A percentile compares a stretch with the other conserved stretches of the same genome.
Conservation (phyloP, 1,139 yeast genomes). For the Pichia sp. region DNA sequence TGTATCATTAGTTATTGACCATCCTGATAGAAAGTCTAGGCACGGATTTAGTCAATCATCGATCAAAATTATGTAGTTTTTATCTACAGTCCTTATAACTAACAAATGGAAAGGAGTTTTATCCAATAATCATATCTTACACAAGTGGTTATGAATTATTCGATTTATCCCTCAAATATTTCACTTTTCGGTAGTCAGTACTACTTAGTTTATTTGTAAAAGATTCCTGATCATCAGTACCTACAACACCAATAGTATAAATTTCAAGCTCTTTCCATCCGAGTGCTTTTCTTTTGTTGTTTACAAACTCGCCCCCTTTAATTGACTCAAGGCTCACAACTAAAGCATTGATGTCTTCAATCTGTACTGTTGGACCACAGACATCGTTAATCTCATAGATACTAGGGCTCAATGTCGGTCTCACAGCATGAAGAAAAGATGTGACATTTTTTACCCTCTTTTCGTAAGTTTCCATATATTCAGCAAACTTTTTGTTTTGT, state of each 20-base stretch:
- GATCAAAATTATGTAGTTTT: slow-evolving; percentile 39
- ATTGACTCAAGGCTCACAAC: slow-evolving; percentile 76
- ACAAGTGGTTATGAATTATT: neutral
- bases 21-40: slow-evolving; percentile 63
- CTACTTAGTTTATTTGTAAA: slow-evolving; percentile 80
- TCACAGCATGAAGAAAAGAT: slow-evolving; percentile 41
- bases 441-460: slow-evolving; percentile 42
- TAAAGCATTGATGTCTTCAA: slow-evolving; percentile 67
- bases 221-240: slow-evolving; percentile 45
- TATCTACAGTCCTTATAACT: no score
- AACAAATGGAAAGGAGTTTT: no score
- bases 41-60: slow-evolving; percentile 51
- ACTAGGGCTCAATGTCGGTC: slow-evolving; percentile 35
- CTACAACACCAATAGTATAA: slow-evolving; percentile 63
- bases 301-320: slow-evolving; percentile 68
- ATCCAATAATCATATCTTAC: neutral
- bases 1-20: slow-evolving; percentile 65
- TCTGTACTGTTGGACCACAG: slow-evolving; percentile 91
- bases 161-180: slow-evolving; percentile 16
- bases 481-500: slow-evolving; percentile 65
- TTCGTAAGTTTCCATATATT: slow-evolving; percentile 54
- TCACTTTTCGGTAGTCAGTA: slow-evolving; percentile 42
- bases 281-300: slow-evolving; percentile 50
- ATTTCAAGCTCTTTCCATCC: slow-evolving; percentile 50
- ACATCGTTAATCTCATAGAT: slow-evolving; percentile 67